Percentiles rank a stretch among this genome's conserved stretches.
phyloP scores from a whole-genome alignment of 2,329 filamentous ascomycete genomes.

The Fusarium globosum region DNA sequence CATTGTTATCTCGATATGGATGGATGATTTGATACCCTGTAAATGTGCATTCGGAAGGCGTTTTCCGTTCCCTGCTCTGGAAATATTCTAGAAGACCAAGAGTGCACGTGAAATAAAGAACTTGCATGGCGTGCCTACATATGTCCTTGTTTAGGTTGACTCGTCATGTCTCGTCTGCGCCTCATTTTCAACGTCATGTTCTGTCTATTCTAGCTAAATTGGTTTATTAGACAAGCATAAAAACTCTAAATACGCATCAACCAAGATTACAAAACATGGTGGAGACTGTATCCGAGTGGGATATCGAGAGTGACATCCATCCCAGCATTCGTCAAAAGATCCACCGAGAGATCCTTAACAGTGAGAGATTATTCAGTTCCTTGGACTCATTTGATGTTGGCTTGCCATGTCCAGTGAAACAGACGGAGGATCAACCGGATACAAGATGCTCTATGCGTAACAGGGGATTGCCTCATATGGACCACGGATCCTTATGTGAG shows the following conservation, averaged over 20 bases:
- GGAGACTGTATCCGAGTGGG: slow-evolving; percentile 9
- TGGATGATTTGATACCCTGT: not conserved
- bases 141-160: not conserved
- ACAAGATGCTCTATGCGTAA: slow-evolving; percentile 2
- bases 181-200: slow-evolving; percentile 14
- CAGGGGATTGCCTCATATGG: slow-evolving; percentile 27
- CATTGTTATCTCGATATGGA: slow-evolving; percentile 13
- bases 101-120: not conserved
- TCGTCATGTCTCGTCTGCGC: not conserved
- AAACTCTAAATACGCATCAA: slow-evolving; percentile 3
- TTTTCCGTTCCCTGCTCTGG: slow-evolving; percentile 5
- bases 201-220: not conserved
- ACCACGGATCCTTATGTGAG: slow-evolving; percentile 37
- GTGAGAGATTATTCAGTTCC: slow-evolving; percentile 3
- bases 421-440: not conserved
- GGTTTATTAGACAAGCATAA: slow-evolving; percentile 1
- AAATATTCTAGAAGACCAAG: slow-evolving; percentile 19
- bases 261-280: slow-evolving; percentile 2
- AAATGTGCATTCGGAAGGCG: not conserved
- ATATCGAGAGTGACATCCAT: not conserved
- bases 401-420: slow-evolving; percentile 4
- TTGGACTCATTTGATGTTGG: not conserved
- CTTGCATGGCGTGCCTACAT: not conserved
- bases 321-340: not conserved
- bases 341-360: not conserved